Conservation (phyloP, 352 stramenopile genomes). For the Hyphochytrium catenoides region DNA sequence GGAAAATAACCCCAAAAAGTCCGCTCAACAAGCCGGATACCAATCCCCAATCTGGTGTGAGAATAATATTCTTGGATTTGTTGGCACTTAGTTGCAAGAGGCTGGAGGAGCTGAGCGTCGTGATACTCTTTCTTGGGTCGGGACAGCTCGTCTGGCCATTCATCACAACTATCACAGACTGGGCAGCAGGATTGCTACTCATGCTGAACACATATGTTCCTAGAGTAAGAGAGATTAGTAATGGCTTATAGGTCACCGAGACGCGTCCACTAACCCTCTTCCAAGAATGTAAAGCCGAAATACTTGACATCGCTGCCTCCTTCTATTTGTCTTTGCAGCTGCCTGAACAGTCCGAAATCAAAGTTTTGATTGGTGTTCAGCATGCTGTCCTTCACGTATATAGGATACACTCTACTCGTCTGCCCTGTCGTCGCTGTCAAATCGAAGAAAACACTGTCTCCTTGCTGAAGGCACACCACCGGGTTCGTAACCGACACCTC, state of each 20-base stretch:
- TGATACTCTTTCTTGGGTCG: constrained; percentile 31
- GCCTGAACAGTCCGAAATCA: constrained; percentile 62
- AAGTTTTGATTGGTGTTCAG: constrained; percentile 79
- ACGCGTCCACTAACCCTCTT: no score
- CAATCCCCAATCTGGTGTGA: constrained; percentile 62
- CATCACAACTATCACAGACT: constrained; percentile 64
- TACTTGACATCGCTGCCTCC: constrained; percentile 25
- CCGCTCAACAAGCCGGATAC: constrained; percentile 43
- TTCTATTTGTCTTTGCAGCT: constrained; percentile 34
- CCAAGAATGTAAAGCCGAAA: constrained; percentile 63
- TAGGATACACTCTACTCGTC: no score
- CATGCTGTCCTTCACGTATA: constrained; percentile 82
- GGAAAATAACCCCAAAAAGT: constrained; percentile 35
- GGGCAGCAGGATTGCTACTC: constrained; percentile 27
- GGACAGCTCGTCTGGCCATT: constrained; percentile 16
- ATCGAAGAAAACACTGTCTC: constrained; percentile 66
- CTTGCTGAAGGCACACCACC: constrained; percentile 50
- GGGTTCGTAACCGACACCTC: no score
- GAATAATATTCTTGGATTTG: constrained; percentile 36
- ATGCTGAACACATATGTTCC: constrained; percentile 70
- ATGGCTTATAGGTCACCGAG: no score
- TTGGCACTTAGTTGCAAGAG: constrained; percentile 55
- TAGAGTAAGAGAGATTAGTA: no score
- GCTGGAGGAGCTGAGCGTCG: constrained; percentile 55
- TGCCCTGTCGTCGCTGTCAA: constrained; percentile 28